A percentile compares a stretch with the other conserved stretches of the same genome.
These are phyloP conservation scores for Solanum tarapatanum DNA, from an alignment of 257 asterid genomes.

Conservation along the genomic window DNA sequence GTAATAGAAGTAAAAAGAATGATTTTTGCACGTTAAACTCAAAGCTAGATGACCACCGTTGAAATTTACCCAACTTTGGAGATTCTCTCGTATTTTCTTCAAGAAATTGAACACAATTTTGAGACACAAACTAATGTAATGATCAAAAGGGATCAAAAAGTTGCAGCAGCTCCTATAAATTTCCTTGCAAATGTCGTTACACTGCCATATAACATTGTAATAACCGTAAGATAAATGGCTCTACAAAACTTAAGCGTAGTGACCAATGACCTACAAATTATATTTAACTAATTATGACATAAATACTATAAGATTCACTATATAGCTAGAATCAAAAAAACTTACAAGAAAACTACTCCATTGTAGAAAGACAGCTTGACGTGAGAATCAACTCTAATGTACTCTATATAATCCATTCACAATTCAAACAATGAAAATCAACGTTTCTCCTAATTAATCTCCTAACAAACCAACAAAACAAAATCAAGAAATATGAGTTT, in stretches of 20 bases:
- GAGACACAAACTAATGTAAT: neutral
- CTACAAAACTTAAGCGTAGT: neutral
- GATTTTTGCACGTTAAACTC: too few relatives aligned
- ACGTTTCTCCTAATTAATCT: neutral
- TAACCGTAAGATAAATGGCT: conserved; percentile 4
- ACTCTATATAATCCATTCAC: neutral
- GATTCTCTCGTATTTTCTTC: neutral
- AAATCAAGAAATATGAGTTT: neutral
- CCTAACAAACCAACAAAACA: neutral
- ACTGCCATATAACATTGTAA: conserved; percentile 10
- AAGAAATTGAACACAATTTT: neutral
- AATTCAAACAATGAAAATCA: neutral
- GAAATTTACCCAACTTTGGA: too few relatives aligned
- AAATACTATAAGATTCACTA: neutral
- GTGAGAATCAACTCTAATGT: conserved; percentile 23
- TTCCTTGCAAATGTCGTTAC: conserved; percentile 6
- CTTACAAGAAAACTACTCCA: conserved; percentile 11
- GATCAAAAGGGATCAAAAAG: neutral
- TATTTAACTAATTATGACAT: neutral
- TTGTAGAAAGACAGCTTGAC: conserved; percentile 16
- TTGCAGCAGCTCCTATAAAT: neutral
- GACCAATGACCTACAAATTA: neutral
- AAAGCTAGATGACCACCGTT: too few relatives aligned
- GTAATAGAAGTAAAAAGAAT: too few relatives aligned
- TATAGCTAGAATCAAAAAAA: neutral